Evolutionary conservation across 441 rosid genomes (phyloP), one percentile per base, ranked within the genome.

Genomic region (Pelargonium myrrhifolium): DNA sequence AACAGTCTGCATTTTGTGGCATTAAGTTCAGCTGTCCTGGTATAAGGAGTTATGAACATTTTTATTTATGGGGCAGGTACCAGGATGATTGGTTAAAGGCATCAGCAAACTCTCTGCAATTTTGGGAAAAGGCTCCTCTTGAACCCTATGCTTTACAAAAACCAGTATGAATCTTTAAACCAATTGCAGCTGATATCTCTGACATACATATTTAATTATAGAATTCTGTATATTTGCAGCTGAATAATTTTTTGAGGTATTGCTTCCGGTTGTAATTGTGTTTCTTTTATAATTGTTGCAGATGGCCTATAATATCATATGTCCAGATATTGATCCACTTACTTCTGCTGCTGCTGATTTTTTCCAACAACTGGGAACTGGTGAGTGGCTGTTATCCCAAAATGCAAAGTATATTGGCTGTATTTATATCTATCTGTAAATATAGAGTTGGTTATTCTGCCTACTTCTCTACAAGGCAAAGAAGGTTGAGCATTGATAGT

Each of bases 71-170:
- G 71, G 62, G 79, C 74, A 96, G 99, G 82, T 96, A 96, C 83
- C 99, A 96, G 86, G 98, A 96, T 77, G 98, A 96, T 83, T 96
- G 99, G 99, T 94, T 96, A 59, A 93, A 89, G 83, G 81, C 96
- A 70, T 87, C 99, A 39, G 80, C 94, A 69, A 86, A 78, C 78
- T 80, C 98, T 72, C 79, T 96, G 77, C 93, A 90, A 76, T 79
- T 82, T 59, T 96, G 99, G 99, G 99, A 96, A 80, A 96, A 96
- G 82, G 99, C 97, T 72, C 97, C 99, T 70, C 80, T 96, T 73
- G 97, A 96, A 70, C 98, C 99, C 71, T 95, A 88, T 79, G 99
- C 99, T 68, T 82, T 76, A 62, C 84, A 82, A 70, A 95, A 95
- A 81, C 87, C 81, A 76, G 99, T 95, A 80, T 86, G 88, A 70